These are phyloP conservation scores for Eucalyptus camaldulensis DNA, from an alignment of 345 rosid genomes.

Conservation along the genomic window DNA sequence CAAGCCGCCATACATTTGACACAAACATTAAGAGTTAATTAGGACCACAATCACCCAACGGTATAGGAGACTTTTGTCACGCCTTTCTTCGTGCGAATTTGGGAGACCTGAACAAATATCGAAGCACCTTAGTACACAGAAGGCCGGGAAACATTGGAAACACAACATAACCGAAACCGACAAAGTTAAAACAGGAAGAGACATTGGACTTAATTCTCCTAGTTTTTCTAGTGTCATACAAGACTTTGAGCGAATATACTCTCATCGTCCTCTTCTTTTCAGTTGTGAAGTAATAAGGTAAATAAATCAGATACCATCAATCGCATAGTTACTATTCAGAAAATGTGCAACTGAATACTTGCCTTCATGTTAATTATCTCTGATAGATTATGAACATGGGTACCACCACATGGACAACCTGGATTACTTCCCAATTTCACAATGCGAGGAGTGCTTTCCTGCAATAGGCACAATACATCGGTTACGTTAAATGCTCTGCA, in stretches of 20 bases:
- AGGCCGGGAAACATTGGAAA: background rate
- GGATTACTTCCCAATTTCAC: conserved; percentile 47
- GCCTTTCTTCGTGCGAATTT: conserved; percentile 66
- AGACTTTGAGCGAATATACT: background rate
- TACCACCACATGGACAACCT: conserved; percentile 92
- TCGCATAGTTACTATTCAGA: background rate
- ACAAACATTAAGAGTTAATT: background rate
- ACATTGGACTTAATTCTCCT: background rate
- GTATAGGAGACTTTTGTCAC: conserved; percentile 56
- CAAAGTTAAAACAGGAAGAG: background rate
- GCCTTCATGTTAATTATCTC: conserved; percentile 69
- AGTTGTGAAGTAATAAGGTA: background rate
- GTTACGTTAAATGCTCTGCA: background rate
- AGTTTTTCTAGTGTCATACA: background rate
- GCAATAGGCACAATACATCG: background rate
- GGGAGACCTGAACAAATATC: conserved; percentile 29
- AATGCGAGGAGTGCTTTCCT: conserved; percentile 78
- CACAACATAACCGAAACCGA: background rate
- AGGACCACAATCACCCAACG: conserved; percentile 6
- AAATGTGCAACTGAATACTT: background rate
- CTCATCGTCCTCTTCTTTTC: background rate
- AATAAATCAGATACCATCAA: background rate
- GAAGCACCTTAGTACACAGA: background rate
- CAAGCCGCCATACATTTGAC: background rate
- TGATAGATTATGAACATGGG: conserved; percentile 69